A percentile compares a stretch with the other conserved stretches of the same genome.
Evolutionary conservation across 495 filamentous ascomycete genomes (phyloP).

Genomic region (Trichoderma gamsii): DNA sequence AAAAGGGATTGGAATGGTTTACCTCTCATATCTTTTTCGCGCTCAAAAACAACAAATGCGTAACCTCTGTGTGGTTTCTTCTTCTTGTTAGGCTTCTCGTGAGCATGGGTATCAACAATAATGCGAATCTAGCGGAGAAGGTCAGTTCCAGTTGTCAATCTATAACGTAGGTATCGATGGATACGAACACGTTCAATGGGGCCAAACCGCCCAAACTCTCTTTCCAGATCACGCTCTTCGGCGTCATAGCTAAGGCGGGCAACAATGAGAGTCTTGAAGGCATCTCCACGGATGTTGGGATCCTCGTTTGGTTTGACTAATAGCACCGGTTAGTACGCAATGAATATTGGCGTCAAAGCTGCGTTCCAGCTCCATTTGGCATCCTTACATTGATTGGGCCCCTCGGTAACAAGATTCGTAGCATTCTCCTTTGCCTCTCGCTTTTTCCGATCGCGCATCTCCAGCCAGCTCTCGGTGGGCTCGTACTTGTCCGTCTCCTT

Average conservation of each 20-base stretch:
- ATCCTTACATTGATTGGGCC: conserved; percentile 59
- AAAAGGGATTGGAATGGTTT: conserved; percentile 38
- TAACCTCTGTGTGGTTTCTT: conserved; percentile 88
- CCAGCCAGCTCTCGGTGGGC: conserved; percentile 87
- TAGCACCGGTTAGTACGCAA: conserved; percentile 18
- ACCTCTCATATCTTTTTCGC: conserved; percentile 99
- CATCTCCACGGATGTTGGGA: conserved; percentile 80
- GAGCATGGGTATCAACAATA: conserved; percentile 60
- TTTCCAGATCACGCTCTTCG: conserved; percentile 82
- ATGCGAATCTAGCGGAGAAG: conserved; percentile 66
- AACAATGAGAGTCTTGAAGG: conserved; percentile 92
- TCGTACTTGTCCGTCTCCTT: conserved; percentile 66
- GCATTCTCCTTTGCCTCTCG: conserved; percentile 65
- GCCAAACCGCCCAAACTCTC: conserved; percentile 90
- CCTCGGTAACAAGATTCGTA: conserved; percentile 59
- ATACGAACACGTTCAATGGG: conserved; percentile 80
- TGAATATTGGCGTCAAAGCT: conserved; percentile 12
- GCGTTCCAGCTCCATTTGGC: neutral
- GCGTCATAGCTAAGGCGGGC: conserved; percentile 83
- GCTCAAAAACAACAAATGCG: conserved; percentile 94
- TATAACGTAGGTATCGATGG: neutral
- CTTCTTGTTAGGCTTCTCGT: conserved; percentile 64
- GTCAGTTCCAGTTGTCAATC: neutral
- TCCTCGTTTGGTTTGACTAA: conserved; percentile 69
- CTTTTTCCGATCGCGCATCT: conserved; percentile 73